Base-by-base conservation (phyloP, 208 protist species). In the Acanthamoeba pearcei region DNA sequence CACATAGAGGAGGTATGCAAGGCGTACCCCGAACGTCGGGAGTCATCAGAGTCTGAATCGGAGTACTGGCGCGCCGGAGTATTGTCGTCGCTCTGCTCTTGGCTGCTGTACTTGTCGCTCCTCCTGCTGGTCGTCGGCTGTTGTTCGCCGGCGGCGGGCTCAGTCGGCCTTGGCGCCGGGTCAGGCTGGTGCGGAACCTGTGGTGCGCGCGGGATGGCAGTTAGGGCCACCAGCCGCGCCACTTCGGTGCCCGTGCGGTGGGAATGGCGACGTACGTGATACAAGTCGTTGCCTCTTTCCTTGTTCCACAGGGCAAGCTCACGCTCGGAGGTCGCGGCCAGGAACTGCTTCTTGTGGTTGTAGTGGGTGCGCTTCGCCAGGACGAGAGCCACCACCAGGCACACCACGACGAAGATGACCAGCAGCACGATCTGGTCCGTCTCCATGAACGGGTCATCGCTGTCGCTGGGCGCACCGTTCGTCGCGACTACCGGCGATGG, bases 341-440 rank as follows among this genome's bases (percentile, higher is more conserved):
- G 42, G 32, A n/a, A n/a, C 10, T 66, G 17, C 42, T 60, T 93
- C 3, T 35, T 93, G 57, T 78, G 42, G 32, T 78, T 78, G 29
- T 62, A 82, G 64, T 62, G 42, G 19, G 24, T 53, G 24, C 88
- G 70, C 70, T 66, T 32, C 27, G 78, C 15, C 15, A 93, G 57
- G 70, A 78, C 29, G 64, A 80, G 35, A 10, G 19, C 15, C 8
- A 57, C 9, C 1, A 78, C 22, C 42, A 55, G 19, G 5, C 53
- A 42, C 24, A 55, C 49, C 12, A 53, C 46, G 0, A 12, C 55
- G 51, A 93, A 93, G 64, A 93, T 55, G 15, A 93, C 88, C 4
- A 93, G 64, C n/a, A 93, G 88, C 12, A 93, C 88, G 10, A 78
- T 82, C 51, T 93, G 64, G 32, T 93, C 88, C 76, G 46, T 80